Conservation (phyloP, 2,329 filamentous ascomycete genomes). For the Rhynchosporium agropyri region DNA sequence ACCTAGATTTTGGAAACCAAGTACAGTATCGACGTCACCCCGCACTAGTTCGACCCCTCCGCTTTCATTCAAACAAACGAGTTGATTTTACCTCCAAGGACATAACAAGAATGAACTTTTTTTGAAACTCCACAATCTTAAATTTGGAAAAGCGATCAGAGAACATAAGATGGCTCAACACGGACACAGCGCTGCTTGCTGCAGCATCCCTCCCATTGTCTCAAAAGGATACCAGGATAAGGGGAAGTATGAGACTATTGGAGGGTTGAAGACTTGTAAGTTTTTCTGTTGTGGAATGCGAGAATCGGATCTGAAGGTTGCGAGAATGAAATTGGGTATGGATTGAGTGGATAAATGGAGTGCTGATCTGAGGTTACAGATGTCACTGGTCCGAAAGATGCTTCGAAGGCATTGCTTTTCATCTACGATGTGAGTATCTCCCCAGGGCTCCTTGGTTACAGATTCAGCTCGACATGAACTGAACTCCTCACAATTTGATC, state of each 20-base stretch:
- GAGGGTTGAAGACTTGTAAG: slow-evolving; percentile 57
- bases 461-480: too few species aligned
- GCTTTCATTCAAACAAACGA: too few species aligned
- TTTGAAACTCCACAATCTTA: too few species aligned
- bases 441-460: not conserved
- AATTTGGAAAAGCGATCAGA: not conserved
- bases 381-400: slow-evolving; percentile 50
- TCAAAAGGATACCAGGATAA: slow-evolving; percentile 56
- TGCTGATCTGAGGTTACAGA: slow-evolving; percentile 39
- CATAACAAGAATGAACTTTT: too few species aligned
- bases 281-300: not conserved
- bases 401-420: slow-evolving; percentile 60
- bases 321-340: not conserved
- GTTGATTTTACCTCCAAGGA: too few species aligned
- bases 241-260: slow-evolving; percentile 59
- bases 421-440: slow-evolving; percentile 50
- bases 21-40: too few species aligned
- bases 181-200: slow-evolving; percentile 60
- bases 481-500: not conserved
- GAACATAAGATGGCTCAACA: slow-evolving; percentile 28
- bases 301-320: not conserved
- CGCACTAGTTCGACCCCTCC: too few species aligned
- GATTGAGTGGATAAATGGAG: not conserved
- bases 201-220: slow-evolving; percentile 61
- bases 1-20: too few species aligned